Base-by-base conservation (phyloP, 1,284 basidiomycete genomes). In the Calocybe gambosa region DNA sequence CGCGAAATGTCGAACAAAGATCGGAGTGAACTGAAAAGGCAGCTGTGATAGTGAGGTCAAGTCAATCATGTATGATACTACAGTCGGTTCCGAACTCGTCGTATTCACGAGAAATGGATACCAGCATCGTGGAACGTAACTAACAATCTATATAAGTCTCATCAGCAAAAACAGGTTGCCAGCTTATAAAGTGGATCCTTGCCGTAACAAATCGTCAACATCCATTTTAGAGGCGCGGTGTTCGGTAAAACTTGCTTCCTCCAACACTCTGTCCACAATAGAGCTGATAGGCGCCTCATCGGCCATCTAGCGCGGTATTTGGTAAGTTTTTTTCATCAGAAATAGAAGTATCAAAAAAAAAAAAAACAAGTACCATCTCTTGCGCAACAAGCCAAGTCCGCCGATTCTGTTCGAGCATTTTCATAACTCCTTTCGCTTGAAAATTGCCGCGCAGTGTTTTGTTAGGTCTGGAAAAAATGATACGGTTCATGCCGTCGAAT, bases 391-490 rank as follows among this genome's bases (percentile, higher is more conserved):
- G 87, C 88, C 91, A 96, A n/a, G 93, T 96, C 65, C 84, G 82
- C 75, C 89, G 89, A 64, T 98, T 99, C 59, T 81, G 81, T 67
- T 97, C 94, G 52, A 98, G 66, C 87, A 99, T 90, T 57, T 94
- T 89, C 60, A 89, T 77, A 10, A 99, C 93, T 2, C 95, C 95
- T 62, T 90, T 93, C 3, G 94, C 93, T 70, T 83, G 80, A 63
- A 89, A 98, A 56, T 83, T 89, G 7, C 87, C 93, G 57, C 94
- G 80, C 0, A 93, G 69, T 3, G 82, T 93, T 72, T 98, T 98
- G 67, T 99, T 98, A 58, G 87, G 75, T 42, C 96, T 71, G 34
- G 82, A 84, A 60, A 99, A 99, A 39, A 97, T 70, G 55, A 99
- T 93, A 19, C 71, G 76, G 42, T 85, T 91, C 52, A 99, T 70